These are phyloP conservation scores for Trichophyton simii DNA, from an alignment of 2,329 filamentous ascomycete species.

Conservation along the genomic window DNA sequence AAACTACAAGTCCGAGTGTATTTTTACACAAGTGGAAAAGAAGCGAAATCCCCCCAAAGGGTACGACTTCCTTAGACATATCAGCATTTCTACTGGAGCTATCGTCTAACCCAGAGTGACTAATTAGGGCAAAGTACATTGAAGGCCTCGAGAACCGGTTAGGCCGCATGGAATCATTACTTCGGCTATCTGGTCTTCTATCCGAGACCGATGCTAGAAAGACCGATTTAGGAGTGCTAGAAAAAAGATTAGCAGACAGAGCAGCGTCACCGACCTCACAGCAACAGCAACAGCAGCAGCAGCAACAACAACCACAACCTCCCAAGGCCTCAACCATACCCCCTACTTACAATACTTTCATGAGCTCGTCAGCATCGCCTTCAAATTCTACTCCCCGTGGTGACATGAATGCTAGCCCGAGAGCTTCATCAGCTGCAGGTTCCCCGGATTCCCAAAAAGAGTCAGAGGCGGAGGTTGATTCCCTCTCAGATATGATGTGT, in stretches of 20 bases:
- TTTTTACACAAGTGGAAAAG: slow-evolving; percentile 97
- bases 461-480: slow-evolving; percentile 62
- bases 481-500: slow-evolving; percentile 96
- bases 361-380: neutral
- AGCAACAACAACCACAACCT: slow-evolving; percentile 1
- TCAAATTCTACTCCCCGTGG: slow-evolving; percentile 35
- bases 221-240: slow-evolving; percentile 76
- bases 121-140: slow-evolving; percentile 78
- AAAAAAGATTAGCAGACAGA: slow-evolving; percentile 56
- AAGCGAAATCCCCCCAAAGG: slow-evolving; percentile 95
- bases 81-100: neutral
- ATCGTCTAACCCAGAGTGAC: neutral
- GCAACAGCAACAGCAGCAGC: slow-evolving; percentile 3
- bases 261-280: slow-evolving; percentile 11
- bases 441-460: slow-evolving; percentile 43
- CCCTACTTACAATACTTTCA: slow-evolving; percentile 19
- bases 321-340: neutral
- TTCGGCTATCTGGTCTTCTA: slow-evolving; percentile 74
- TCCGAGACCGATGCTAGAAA: slow-evolving; percentile 73
- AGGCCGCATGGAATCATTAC: slow-evolving; percentile 85
- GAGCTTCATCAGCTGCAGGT: slow-evolving; percentile 31
- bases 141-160: slow-evolving; percentile 90
- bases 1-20: slow-evolving; percentile 95
- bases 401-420: slow-evolving; percentile 38
- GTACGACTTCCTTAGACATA: slow-evolving; percentile 39